Conservation (phyloP, 768 basidiomycete species). For the Lactifluus hygrophoroides region DNA sequence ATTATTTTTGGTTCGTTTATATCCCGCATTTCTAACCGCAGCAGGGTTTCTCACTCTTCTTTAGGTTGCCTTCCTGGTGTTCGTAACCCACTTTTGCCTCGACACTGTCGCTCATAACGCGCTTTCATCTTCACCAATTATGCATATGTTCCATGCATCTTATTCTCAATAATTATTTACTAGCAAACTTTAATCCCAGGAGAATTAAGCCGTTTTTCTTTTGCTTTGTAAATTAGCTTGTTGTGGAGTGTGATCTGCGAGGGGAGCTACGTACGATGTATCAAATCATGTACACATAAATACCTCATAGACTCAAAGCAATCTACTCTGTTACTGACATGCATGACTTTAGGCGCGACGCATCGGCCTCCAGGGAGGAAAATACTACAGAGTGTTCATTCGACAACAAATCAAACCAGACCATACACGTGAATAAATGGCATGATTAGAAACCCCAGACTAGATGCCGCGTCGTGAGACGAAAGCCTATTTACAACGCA, state of each 20-base stretch:
- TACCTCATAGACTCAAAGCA: background rate
- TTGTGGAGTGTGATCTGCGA: background rate
- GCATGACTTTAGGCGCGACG: background rate
- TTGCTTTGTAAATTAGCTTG: background rate
- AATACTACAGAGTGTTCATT: background rate
- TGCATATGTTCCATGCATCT: background rate
- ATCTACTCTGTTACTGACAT: background rate
- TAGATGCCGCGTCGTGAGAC: slow-evolving; percentile 30
- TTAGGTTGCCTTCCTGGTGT: slow-evolving; percentile 14
- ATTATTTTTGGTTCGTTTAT: slow-evolving; percentile 43
- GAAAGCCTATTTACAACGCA: slow-evolving; percentile 22
- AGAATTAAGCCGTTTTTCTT: background rate
- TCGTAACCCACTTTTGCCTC: slow-evolving; percentile 9
- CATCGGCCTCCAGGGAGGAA: no score
- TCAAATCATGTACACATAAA: slow-evolving; percentile 1
- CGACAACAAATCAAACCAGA: background rate
- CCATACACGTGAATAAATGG: background rate
- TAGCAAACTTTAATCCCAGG: background rate
- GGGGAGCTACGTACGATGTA: background rate
- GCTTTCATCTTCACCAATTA: background rate
- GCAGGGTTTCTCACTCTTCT: background rate
- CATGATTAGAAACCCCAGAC: background rate
- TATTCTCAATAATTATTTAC: background rate
- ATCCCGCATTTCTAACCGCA: background rate
- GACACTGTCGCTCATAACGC: background rate